Evolutionary conservation across 2,329 filamentous ascomycete genomes (phyloP).

Genomic region (Dryadomyces sulphureus): DNA sequence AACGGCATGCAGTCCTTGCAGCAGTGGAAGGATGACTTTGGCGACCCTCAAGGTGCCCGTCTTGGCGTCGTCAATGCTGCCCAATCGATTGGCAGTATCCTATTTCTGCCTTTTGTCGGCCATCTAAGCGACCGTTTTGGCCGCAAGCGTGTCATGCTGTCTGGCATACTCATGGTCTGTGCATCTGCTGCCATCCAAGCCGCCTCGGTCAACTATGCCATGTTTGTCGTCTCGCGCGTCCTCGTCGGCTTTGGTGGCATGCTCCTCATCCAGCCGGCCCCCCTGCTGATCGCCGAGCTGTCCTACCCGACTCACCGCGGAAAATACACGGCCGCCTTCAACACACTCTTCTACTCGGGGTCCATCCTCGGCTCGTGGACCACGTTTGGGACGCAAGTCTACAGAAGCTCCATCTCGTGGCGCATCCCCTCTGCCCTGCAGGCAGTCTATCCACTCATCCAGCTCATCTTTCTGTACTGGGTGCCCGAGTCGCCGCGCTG

Average conservation of each 20-base stretch:
- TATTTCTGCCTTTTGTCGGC: slow-evolving; percentile 6
- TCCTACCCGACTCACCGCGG: slow-evolving; percentile 7
- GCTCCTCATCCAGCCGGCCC: slow-evolving; percentile 7
- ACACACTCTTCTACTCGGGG: slow-evolving; percentile 2
- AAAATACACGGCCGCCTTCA: not conserved
- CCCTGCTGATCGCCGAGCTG: slow-evolving; percentile 8
- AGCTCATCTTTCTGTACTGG: slow-evolving; percentile 21
- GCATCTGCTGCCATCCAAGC: slow-evolving; percentile 40
- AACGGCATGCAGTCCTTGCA: slow-evolving; percentile 24
- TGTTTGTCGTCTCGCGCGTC: slow-evolving; percentile 16
- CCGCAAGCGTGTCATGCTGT: slow-evolving; percentile 36
- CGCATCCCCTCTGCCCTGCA: slow-evolving; percentile 26
- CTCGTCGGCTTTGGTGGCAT: slow-evolving; percentile 10
- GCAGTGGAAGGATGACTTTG: slow-evolving; percentile 17
- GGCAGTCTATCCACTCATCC: slow-evolving; percentile 27
- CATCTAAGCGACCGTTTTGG: slow-evolving; percentile 30
- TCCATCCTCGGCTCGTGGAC: slow-evolving; percentile 22
- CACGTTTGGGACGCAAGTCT: slow-evolving; percentile 21
- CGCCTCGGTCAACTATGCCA: slow-evolving; percentile 25
- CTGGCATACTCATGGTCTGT: slow-evolving; percentile 37
- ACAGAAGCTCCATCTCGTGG: slow-evolving; percentile 14
- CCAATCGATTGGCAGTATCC: slow-evolving; percentile 10
- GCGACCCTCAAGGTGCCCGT: slow-evolving; percentile 11
- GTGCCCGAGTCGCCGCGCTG: slow-evolving; percentile 40
- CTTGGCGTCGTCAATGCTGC: slow-evolving; percentile 13